Conservation (phyloP, 1,284 basidiomycete genomes). For the Rhodotorula mucilaginosa region DNA sequence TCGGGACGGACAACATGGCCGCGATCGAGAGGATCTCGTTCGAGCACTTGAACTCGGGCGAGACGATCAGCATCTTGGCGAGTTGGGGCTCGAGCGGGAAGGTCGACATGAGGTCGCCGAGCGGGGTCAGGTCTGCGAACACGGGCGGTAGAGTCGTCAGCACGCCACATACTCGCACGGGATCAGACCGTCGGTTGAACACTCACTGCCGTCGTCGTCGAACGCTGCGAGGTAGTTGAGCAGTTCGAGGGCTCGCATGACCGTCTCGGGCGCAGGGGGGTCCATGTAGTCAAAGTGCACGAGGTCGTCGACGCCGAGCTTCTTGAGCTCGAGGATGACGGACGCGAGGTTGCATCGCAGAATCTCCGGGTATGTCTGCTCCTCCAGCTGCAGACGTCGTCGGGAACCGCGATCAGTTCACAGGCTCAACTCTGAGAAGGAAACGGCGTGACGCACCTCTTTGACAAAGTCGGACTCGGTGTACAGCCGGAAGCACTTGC, state of each 20-base stretch:
- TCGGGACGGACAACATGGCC: constrained; percentile 96
- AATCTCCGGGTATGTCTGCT: constrained; percentile 96
- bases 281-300: constrained; percentile 93
- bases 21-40: constrained; percentile 94
- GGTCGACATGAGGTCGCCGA: constrained; percentile 93
- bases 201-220: constrained; percentile 77
- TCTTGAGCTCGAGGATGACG: constrained; percentile 89
- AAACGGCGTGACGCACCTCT: constrained; percentile 51
- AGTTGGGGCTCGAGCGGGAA: constrained; percentile 98
- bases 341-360: constrained; percentile 88
- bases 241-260: constrained; percentile 95
- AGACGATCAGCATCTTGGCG: constrained; percentile 90
- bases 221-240: constrained; percentile 89
- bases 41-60: constrained; percentile 91
- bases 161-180: neutral
- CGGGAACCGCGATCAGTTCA: neutral
- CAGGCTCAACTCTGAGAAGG: neutral
- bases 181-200: neutral
- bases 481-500: constrained; percentile 95
- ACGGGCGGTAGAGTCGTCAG: neutral
- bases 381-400: constrained; percentile 62
- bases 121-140: constrained; percentile 63
- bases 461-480: constrained; percentile 97
- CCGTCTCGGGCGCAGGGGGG: constrained; percentile 92
- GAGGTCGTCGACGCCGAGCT: constrained; percentile 66